phyloP scores from a whole-genome alignment of 2,329 filamentous ascomycete species.

The Ophiostoma pallidulum region DNA sequence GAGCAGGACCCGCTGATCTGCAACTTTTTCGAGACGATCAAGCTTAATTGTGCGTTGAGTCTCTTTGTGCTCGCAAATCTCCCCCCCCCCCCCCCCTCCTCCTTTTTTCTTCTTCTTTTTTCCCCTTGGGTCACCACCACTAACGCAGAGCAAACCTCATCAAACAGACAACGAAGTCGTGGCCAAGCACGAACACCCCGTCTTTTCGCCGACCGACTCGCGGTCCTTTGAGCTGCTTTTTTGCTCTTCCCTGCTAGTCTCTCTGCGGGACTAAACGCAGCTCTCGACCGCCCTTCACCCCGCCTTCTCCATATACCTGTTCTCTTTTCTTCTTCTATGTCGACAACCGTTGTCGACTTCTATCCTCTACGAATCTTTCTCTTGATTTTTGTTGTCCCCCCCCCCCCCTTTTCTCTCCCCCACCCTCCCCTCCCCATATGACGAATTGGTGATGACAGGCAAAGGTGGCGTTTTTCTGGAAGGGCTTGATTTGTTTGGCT shows the following conservation, averaged over 20 bases:
- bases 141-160: too few relatives aligned
- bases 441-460: neutral
- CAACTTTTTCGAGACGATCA: constrained; percentile 46
- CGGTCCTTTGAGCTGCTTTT: constrained; percentile 37
- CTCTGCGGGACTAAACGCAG: constrained; percentile 16
- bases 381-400: neutral
- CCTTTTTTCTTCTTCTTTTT: neutral
- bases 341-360: too few relatives aligned
- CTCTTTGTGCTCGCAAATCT: too few relatives aligned
- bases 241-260: constrained; percentile 33
- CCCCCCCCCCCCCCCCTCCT: neutral
- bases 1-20: constrained; percentile 37
- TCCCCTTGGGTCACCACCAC: too few relatives aligned
- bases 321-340: neutral
- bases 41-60: constrained; percentile 50
- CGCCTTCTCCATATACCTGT: neutral
- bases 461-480: neutral
- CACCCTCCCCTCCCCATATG: neutral
- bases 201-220: constrained; percentile 41
- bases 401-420: constrained; percentile 1
- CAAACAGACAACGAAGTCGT: constrained; percentile 32
- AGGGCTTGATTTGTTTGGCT: too few relatives aligned
- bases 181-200: constrained; percentile 40
- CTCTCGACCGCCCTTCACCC: neutral
- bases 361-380: too few relatives aligned